Base-by-base conservation (phyloP, 2,329 filamentous ascomycete species). In the Pyrenophora graminea region DNA sequence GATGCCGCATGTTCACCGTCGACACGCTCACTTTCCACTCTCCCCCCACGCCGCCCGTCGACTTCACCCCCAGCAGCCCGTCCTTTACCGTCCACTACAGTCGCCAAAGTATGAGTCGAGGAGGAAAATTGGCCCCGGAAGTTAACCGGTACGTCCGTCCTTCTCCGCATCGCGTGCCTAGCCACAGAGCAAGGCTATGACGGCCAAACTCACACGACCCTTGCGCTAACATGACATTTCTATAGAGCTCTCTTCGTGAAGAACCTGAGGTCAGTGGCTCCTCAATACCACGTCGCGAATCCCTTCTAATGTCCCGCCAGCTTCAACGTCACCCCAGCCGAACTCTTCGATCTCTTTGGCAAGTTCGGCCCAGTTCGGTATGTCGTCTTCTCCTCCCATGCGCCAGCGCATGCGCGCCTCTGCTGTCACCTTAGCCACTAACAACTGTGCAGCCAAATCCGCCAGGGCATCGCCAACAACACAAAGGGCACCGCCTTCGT, bases 401-500 rank as follows among this genome's bases (percentile, higher is more conserved):
- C 50, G 38, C 47, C 30, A 42, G 19, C 34, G 38, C 51, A 48
- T 48, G n/a, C 23, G 33, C 34, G 27, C 30, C 18, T 31, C 23
- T 34, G 12, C 39, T 15, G 39, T 39, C 37, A 32, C 31, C 17
- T 9, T 30, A 25, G 13, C 15, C 5, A 40, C 69, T 72, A 47
- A 74, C 51, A 15, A 18, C 23, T 18, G 33, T 27, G 68, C 69
- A 97, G 93, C 72, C 94, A 99, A 87, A 95, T 99, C 73, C 93
- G 94, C 74, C 92, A 97, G 80, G 94, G 94, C 68, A 97, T 97
- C 74, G 91, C 93, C 66, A 91, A 87, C 79, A 93, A 94, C 76
- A 97, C 94, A 70, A 99, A 97, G 79, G 94, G 94, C 74, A 99
- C 94, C 46, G 94, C 93, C 64, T 99, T 96, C 77, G 94, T 99